These are phyloP conservation scores for Aureobasidium sp. DNA, from an alignment of 2,329 filamentous ascomycete species.

Conservation along the genomic window DNA sequence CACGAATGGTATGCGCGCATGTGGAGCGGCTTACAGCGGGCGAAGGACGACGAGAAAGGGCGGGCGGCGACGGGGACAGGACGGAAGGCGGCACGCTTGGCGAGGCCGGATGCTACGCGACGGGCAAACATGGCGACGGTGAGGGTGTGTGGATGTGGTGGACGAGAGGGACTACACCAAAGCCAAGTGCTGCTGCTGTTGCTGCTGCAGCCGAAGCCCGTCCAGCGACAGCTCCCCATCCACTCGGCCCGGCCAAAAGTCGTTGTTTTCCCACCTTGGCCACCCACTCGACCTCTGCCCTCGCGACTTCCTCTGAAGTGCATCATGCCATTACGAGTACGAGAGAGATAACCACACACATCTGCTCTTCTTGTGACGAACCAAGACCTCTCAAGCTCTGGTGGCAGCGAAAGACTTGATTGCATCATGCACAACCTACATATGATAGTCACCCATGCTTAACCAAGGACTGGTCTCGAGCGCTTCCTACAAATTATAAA, in stretches of 20 bases:
- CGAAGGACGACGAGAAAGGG: conserved; percentile 41
- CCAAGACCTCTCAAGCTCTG: background rate
- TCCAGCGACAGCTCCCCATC: no score
- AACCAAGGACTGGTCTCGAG: background rate
- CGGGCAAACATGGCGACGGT: conserved; percentile 41
- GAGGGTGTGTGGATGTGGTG: conserved; percentile 6
- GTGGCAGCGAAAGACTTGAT: background rate
- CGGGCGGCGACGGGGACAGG: conserved; percentile 40
- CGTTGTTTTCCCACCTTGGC: background rate
- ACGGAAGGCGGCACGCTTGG: conserved; percentile 37
- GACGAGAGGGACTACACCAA: no score
- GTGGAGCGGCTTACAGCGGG: conserved; percentile 36
- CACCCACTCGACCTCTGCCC: background rate
- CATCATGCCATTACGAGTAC: no score
- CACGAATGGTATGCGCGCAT: conserved; percentile 15
- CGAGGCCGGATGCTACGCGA: conserved; percentile 43
- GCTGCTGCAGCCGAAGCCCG: background rate
- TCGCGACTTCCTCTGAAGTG: no score
- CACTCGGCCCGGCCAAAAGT: background rate
- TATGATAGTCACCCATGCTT: background rate
- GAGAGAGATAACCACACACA: background rate
- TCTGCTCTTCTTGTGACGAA: background rate
- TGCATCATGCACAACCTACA: no score
- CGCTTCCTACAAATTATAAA: background rate
- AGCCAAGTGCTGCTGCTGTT: background rate